These are phyloP conservation scores for Hamamelis virginiana DNA, from an alignment of 164 flowering plant genomes.

Conservation along the genomic window DNA sequence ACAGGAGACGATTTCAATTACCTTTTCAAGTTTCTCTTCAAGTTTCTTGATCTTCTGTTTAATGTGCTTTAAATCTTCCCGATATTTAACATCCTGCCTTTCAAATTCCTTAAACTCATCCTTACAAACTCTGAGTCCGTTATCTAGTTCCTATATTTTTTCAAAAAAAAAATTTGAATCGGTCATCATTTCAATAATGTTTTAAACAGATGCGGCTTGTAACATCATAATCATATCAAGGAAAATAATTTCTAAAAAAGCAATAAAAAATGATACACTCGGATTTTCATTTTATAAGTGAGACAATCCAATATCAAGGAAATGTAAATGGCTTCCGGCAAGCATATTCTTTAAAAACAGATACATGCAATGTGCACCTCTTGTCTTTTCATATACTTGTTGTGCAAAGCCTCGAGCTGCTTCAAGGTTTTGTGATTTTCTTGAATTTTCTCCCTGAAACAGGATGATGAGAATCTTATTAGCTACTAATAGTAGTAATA, in stretches of 20 bases:
- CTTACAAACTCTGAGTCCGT: conserved; percentile 53
- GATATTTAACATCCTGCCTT: conserved; percentile 83
- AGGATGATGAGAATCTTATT: neutral
- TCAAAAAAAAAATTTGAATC: neutral
- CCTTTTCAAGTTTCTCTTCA: conserved; percentile 80
- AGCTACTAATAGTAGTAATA: neutral
- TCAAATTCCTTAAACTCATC: conserved; percentile 94
- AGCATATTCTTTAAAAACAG: neutral
- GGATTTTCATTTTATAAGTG: neutral
- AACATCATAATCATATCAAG: conserved; percentile 3
- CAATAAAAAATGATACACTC: neutral
- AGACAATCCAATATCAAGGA: neutral
- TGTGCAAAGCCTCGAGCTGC: conserved; percentile 79
- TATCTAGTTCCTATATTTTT: conserved; percentile 73
- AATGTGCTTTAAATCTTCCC: conserved; percentile 83
- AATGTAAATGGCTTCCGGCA: neutral
- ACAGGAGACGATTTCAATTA: conserved; percentile 20
- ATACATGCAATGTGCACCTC: conserved; percentile 48
- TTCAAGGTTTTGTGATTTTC: conserved; percentile 54
- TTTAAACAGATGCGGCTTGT: neutral
- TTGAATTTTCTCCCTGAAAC: conserved; percentile 65
- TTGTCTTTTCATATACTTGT: conserved; percentile 62
- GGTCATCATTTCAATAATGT: neutral
- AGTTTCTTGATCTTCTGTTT: conserved; percentile 86
- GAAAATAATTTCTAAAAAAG: neutral